These are phyloP conservation scores for Nigrospora oryzae DNA, from an alignment of 2,329 filamentous ascomycete genomes.

Conservation along the genomic window DNA sequence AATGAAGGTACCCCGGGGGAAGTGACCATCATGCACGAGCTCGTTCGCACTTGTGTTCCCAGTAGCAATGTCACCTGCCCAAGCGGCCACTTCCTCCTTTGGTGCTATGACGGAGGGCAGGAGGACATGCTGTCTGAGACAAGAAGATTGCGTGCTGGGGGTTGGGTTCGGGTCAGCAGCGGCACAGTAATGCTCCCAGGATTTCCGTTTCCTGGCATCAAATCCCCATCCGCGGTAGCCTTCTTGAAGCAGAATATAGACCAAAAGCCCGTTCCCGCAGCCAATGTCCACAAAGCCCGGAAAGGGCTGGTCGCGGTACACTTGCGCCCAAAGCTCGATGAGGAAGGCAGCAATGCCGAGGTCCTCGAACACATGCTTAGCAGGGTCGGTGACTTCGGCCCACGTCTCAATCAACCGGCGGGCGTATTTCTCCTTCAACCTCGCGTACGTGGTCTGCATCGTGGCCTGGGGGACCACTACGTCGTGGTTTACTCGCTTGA, in stretches of 20 bases:
- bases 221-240: conserved; percentile 86
- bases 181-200: conserved; percentile 65
- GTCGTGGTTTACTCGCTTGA: conserved; percentile 80
- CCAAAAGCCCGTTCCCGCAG: conserved; percentile 87
- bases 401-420: conserved; percentile 62
- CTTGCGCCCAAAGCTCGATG: conserved; percentile 81
- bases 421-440: conserved; percentile 74
- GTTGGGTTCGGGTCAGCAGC: conserved; percentile 9
- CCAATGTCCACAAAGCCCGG: conserved; percentile 94
- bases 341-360: conserved; percentile 84
- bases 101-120: conserved; percentile 33
- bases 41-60: conserved; percentile 6
- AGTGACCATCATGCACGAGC: conserved; percentile 51
- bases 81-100: conserved; percentile 3
- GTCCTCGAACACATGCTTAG: conserved; percentile 94
- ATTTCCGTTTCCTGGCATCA: conserved; percentile 77
- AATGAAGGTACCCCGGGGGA: conserved; percentile 73
- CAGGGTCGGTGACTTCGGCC: conserved; percentile 80
- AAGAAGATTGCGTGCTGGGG: conserved; percentile 12
- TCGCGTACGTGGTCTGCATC: conserved; percentile 75
- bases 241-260: conserved; percentile 72
- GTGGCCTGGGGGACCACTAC: conserved; percentile 65
- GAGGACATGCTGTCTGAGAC: conserved; percentile 37
- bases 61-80: too few species aligned
- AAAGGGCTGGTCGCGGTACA: conserved; percentile 60